Evolutionary conservation across 2,329 filamentous ascomycete species (phyloP).

Genomic region (Paracorniculantispora psalliotae): DNA sequence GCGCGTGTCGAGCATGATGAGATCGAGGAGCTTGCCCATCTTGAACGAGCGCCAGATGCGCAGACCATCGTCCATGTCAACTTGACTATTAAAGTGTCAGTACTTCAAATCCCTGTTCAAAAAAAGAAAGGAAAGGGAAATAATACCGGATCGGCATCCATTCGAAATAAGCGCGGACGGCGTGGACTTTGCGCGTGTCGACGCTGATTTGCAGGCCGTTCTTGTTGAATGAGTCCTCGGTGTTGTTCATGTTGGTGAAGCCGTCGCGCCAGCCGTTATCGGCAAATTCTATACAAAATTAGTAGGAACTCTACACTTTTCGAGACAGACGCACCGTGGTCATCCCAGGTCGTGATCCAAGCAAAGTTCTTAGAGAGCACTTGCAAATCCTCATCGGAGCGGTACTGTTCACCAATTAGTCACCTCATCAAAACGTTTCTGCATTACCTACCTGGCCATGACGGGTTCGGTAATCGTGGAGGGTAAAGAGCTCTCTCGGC

Average conservation of each 20-base stretch:
- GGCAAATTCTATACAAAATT: constrained; percentile 39
- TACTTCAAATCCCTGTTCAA: too few relatives aligned
- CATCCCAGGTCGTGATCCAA: constrained; percentile 44
- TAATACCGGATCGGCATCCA: constrained; percentile 39
- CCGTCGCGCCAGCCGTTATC: constrained; percentile 64
- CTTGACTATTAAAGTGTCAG: constrained; percentile 35
- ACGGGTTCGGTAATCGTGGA: too few relatives aligned
- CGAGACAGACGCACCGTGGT: constrained; percentile 40
- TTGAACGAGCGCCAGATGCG: constrained; percentile 64
- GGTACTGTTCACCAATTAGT: constrained; percentile 25
- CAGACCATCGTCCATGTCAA: constrained; percentile 64
- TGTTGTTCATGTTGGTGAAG: constrained; percentile 57
- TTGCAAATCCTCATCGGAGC: constrained; percentile 36
- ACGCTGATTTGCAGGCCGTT: constrained; percentile 54
- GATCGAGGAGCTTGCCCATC: constrained; percentile 60
- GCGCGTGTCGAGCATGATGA: constrained; percentile 65
- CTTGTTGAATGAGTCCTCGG: constrained; percentile 58
- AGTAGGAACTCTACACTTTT: neutral
- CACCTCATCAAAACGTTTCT: constrained; percentile 15
- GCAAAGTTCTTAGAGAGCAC: constrained; percentile 36
- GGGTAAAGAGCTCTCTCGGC: neutral
- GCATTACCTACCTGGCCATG: too few relatives aligned
- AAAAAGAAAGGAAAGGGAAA: neutral
- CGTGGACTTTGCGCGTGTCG: constrained; percentile 70
- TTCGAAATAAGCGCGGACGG: constrained; percentile 65